Base-by-base conservation (phyloP, 2,329 filamentous ascomycete species). In the Tympanopsis confertula region DNA sequence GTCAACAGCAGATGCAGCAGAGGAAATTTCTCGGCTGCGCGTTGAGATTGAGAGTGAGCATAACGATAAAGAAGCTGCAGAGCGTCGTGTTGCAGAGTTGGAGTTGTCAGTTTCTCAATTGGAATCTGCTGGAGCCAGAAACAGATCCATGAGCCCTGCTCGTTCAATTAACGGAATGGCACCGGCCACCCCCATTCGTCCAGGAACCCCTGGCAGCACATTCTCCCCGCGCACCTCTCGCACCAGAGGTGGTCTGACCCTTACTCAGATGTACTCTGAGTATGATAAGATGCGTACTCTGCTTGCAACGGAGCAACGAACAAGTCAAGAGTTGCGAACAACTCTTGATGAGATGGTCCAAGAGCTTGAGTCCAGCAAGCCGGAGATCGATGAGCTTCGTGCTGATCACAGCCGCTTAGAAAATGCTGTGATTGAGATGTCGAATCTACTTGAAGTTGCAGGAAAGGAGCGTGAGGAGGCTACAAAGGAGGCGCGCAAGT, bases 381-480 rank as follows among this genome's bases (percentile, higher is more conserved):
- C 30, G 7, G 68, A 77, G 38, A 52, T 75, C 17, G 71, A 74
- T 41, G 66, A 69, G 30, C 54, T 74, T 20, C 66, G 69, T 40
- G 68, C 63, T 5, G 30, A 33, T 18, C 30, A 33, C 30, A 15
- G 10, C 10, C 30, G 30, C 10, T 15, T 33, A 7, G 30, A 33
- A 17, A 33, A 60, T 65, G 39, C 47, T 65, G 12, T 63, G 69
- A n/a, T 61, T 65, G 15, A 55, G 54, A 5, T 50, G 54, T 19
- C 54, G 56, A 36, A 36, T 35, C 48, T 42, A 4, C 49, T 48
- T 35, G 49, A 49, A 15, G 59, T 60, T 5, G 63, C 72, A 12
- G 78, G 74, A 0, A 75, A 81, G 46, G 70, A 74, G 2, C 69
- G 80, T 39, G 74, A 79, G 35, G 74, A 81, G 46, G 61, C 78